Conservation (phyloP, 331 rosid species). For the Phaseolus coccineus region DNA sequence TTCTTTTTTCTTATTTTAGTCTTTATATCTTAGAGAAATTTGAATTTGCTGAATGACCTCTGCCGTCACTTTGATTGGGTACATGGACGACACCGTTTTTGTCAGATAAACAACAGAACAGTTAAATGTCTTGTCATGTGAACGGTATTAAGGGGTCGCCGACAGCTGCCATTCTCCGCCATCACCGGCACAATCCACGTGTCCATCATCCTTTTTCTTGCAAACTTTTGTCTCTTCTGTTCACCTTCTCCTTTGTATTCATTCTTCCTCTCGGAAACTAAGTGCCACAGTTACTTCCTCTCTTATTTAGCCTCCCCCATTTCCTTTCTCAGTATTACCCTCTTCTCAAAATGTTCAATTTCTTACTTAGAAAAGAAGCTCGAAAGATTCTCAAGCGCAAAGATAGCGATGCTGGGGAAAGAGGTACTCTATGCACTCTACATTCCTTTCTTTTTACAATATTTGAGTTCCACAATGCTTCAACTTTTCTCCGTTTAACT, state of each 20-base stretch:
- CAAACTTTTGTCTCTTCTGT: neutral
- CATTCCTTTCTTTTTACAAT: neutral
- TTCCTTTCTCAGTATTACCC: constrained; percentile 34
- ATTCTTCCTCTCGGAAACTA: neutral
- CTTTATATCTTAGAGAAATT: too few species aligned
- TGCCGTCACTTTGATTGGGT: neutral
- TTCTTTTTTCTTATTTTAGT: too few species aligned
- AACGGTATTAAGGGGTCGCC: constrained; percentile 11
- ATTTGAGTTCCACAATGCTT: neutral
- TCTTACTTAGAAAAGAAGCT: constrained; percentile 58
- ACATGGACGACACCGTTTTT: constrained; percentile 10
- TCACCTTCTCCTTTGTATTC: neutral
- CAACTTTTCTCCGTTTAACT: neutral
- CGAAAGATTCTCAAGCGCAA: constrained; percentile 85
- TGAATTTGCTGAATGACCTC: neutral
- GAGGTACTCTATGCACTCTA: constrained; percentile 44
- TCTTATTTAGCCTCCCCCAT: neutral
- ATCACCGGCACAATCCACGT: constrained; percentile 62
- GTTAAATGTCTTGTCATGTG: constrained; percentile 23
- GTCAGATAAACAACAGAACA: neutral
- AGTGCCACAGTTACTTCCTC: neutral
- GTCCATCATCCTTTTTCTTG: constrained; percentile 20
- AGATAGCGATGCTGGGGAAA: constrained; percentile 84
- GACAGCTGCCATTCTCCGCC: constrained; percentile 56
- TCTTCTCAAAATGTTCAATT: constrained; percentile 57